Evolutionary conservation across 2,329 filamentous ascomycete genomes (phyloP), one percentile per base, ranked within the genome.

Genomic region (Xylariaceae sp.): DNA sequence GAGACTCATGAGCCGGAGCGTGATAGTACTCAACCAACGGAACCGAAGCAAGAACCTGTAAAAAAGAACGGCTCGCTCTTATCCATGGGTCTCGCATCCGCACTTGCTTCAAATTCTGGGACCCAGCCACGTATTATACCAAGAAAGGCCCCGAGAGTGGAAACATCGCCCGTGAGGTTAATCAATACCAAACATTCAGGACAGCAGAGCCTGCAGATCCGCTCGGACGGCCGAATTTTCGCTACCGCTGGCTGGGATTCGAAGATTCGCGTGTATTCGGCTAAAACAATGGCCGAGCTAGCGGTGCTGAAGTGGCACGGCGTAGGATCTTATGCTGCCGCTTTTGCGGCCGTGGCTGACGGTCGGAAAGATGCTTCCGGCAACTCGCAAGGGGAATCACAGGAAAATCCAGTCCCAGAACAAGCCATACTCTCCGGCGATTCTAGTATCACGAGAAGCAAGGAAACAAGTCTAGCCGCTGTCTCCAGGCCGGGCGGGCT

Each of bases 241-340:
- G 90, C 89, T 2, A 97, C 93, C 0, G 93, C 90, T 0, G 94
- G 94, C 2, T 99, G 94, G 94, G 94, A 99, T 73, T 82, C 85
- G 1, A 84, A 86, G 52, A 78, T 92, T 1, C 81, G 94, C 7
- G 86, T 97, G 1, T 99, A 97, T 73, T 88, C 88, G 2, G 76
- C 82, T 51, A 91, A 88, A 73, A 88, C 86, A 0, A 81, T 97
- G 79, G 89, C 88, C 69, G 92, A 97, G 73, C 74, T 97, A 9
- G 94, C 93, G 0, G 91, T 97, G 57, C 76, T 97, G 64, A 96
- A 95, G 74, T 97, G 93, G 93, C 94, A 97, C 74, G 86, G 88
- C 66, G 88, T 89, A 37, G 92, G 92, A 1, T 92, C 90, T 64
- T 97, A 94, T 75, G 84, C 90, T 2, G 82, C 90, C 15, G 87